Evolutionary conservation across 1,284 basidiomycete species (phyloP).

Genomic region (Ceratobasidium sp.): DNA sequence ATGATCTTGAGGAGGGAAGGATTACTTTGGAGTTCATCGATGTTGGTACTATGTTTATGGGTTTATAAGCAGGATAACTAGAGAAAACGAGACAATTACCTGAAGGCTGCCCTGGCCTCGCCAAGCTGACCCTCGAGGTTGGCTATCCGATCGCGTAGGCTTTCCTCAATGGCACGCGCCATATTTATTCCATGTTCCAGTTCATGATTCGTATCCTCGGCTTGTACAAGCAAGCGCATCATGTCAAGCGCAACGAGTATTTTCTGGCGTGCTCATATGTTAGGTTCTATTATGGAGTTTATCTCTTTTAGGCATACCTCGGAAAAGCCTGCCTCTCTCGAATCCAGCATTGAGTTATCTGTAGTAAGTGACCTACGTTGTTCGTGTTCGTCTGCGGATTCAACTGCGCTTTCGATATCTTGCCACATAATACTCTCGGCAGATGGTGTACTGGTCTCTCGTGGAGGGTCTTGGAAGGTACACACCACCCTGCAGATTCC

Average conservation of each 20-base stretch:
- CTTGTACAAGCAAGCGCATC: neutral
- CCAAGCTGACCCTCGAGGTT: slow-evolving; percentile 25
- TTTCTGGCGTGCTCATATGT: neutral
- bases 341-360: neutral
- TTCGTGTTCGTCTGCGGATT: neutral
- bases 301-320: neutral
- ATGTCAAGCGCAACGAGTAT: slow-evolving; percentile 3
- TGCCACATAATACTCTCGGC: neutral
- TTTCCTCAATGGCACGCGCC: slow-evolving; percentile 29
- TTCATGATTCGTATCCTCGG: neutral
- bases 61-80: too few relatives aligned
- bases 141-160: slow-evolving; percentile 28
- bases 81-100: too few relatives aligned
- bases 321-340: slow-evolving; percentile 3
- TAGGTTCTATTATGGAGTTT: neutral
- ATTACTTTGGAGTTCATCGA: too few relatives aligned
- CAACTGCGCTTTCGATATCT: slow-evolving; percentile 8
- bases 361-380: slow-evolving; percentile 13
- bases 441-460: neutral
- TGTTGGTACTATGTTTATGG: too few relatives aligned
- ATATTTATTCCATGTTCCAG: slow-evolving; percentile 1
- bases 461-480: neutral
- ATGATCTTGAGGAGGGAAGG: too few relatives aligned
- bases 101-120: too few relatives aligned
- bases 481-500: slow-evolving; percentile 12